Percentiles rank a stretch among this genome's conserved stretches.
These are phyloP conservation scores for Rhynchosporium agropyri DNA, from an alignment of 2,329 filamentous ascomycete species.

Conservation along the genomic window DNA sequence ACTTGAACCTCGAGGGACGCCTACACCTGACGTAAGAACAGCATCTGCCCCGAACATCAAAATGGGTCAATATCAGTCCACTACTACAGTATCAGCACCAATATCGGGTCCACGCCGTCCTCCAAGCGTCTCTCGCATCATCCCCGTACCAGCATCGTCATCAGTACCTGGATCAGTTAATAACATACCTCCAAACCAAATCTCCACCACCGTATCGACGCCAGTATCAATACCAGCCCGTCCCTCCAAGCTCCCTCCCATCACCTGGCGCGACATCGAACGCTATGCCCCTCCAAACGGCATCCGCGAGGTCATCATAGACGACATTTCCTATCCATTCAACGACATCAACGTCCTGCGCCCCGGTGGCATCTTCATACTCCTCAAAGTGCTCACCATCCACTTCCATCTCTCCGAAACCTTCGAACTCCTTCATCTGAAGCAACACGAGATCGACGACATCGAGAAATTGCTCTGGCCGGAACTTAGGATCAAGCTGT, in stretches of 20 bases:
- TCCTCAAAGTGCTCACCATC: not conserved
- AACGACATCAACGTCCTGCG: not conserved
- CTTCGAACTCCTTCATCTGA: not conserved
- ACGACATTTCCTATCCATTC: not conserved
- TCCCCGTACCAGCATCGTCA: too few relatives aligned
- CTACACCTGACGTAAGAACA: too few relatives aligned
- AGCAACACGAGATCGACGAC: not conserved
- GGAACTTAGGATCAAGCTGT: not conserved
- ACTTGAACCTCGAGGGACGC: too few relatives aligned
- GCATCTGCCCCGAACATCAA: too few relatives aligned
- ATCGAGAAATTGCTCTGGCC: not conserved
- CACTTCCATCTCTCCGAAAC: not conserved
- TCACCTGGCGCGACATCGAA: not conserved
- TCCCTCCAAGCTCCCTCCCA: not conserved
- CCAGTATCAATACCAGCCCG: not conserved
- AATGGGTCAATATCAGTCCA: too few relatives aligned
- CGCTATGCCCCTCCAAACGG: not conserved
- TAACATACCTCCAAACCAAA: too few relatives aligned
- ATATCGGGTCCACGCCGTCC: too few relatives aligned
- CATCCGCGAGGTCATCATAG: not conserved
- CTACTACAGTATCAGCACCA: too few relatives aligned
- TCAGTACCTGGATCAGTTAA: too few relatives aligned
- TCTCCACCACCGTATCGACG: too few relatives aligned
- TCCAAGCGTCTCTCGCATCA: too few relatives aligned
- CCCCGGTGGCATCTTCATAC: not conserved